Conservation (phyloP, 1,284 basidiomycete genomes). For the Exobasidium rhododendri region DNA sequence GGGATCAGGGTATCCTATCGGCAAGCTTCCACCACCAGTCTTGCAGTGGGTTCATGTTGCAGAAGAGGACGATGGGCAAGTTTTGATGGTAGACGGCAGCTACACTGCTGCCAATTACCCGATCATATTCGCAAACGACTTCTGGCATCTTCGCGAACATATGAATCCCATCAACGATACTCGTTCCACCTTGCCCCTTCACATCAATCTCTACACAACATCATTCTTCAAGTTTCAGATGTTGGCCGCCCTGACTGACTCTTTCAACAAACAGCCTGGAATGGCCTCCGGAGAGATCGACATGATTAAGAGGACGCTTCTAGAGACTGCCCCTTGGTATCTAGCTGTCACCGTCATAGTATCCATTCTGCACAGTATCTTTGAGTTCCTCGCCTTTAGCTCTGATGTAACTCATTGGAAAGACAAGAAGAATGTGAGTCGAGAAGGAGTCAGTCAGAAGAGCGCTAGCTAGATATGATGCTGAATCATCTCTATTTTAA, state of each 20-base stretch:
- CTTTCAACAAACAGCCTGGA: slow-evolving; percentile 67
- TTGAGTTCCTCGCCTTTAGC: slow-evolving; percentile 35
- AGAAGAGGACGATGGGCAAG: slow-evolving; percentile 17
- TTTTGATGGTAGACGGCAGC: slow-evolving; percentile 10
- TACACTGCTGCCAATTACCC: slow-evolving; percentile 74
- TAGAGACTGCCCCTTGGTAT: slow-evolving; percentile 87
- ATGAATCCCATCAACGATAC: slow-evolving; percentile 55
- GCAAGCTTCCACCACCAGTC: slow-evolving; percentile 66
- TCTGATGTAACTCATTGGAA: slow-evolving; percentile 92
- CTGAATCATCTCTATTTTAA: not conserved
- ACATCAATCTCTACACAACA: slow-evolving; percentile 78
- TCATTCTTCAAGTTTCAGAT: slow-evolving; percentile 53
- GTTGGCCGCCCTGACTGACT: slow-evolving; percentile 55
- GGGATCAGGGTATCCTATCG: slow-evolving; percentile 61
- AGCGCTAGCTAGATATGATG: not conserved
- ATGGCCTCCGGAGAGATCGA: slow-evolving; percentile 69
- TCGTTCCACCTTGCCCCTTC: slow-evolving; percentile 64
- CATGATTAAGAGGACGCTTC: slow-evolving; percentile 36
- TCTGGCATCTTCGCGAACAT: slow-evolving; percentile 62
- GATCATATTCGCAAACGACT: slow-evolving; percentile 88
- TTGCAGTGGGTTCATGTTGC: slow-evolving; percentile 48
- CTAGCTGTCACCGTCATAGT: slow-evolving; percentile 71
- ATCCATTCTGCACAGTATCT: slow-evolving; percentile 80
- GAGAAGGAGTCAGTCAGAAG: too few relatives aligned
- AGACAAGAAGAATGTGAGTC: slow-evolving; percentile 66